These are phyloP conservation scores for Cytospora paraplurivora DNA, from an alignment of 2,329 filamentous ascomycete species.

Conservation along the genomic window DNA sequence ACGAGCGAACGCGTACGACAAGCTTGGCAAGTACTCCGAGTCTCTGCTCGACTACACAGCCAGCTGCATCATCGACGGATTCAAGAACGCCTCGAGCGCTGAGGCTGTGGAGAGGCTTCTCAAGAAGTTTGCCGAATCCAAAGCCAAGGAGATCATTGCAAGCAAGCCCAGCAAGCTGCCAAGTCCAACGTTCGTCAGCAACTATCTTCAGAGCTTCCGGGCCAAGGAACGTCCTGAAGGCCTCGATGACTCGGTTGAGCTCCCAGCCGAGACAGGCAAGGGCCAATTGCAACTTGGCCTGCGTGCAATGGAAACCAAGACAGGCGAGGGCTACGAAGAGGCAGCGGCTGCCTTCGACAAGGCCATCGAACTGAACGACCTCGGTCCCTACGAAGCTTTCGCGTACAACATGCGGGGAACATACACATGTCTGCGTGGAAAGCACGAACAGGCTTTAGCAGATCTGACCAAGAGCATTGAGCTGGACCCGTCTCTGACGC, in stretches of 20 bases:
- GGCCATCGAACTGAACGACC: slow-evolving; percentile 77
- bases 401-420: slow-evolving; percentile 97
- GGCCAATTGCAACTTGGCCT: slow-evolving; percentile 85
- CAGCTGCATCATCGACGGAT: slow-evolving; percentile 98
- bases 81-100: slow-evolving; percentile 87
- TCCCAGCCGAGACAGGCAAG: slow-evolving; percentile 77
- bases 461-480: slow-evolving; percentile 94
- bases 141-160: slow-evolving; percentile 85
- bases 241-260: slow-evolving; percentile 77
- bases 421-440: slow-evolving; percentile 88
- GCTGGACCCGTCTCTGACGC: slow-evolving; percentile 82
- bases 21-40: slow-evolving; percentile 87
- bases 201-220: slow-evolving; percentile 99
- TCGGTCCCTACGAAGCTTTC: slow-evolving; percentile 82
- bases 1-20: slow-evolving; percentile 94
- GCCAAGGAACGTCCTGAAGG: slow-evolving; percentile 76
- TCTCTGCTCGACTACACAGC: slow-evolving; percentile 97
- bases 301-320: slow-evolving; percentile 79
- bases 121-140: slow-evolving; percentile 95
- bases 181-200: slow-evolving; percentile 94
- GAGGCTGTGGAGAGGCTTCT: slow-evolving; percentile 88
- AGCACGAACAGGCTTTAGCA: slow-evolving; percentile 77
- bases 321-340: slow-evolving; percentile 87
- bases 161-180: slow-evolving; percentile 87
- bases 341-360: slow-evolving; percentile 84